Evolutionary conservation across 129 eudicot species (phyloP), one percentile per base, ranked within the genome.

Genomic region (Lactuca saligna): DNA sequence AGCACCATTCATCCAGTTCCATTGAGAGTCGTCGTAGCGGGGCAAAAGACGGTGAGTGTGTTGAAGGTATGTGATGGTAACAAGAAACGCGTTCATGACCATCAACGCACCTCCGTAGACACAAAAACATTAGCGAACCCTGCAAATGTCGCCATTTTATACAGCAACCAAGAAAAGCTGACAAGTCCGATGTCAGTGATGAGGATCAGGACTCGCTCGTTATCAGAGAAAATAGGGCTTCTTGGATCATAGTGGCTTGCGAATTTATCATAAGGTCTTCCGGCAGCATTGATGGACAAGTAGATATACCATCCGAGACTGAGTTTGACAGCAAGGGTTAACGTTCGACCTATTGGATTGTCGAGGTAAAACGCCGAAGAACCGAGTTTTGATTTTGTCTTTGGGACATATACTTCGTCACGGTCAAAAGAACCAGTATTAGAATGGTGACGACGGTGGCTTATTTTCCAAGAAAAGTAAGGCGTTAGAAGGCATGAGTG

Each of bases 11-110:
- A 25, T 25, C 29, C 29, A 25, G 29, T 25, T 25, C 29, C 29
- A 25, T 25, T 55, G 81, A 16, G 84, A 70, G 12, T 79, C 73
- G 17, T 80, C 84, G 15, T 80, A 80, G 44, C 70, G 84, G 1
- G 84, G 84, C 69, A 80, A 39, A 0, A 81, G 50, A 59, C 81
- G 77, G 65, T 80, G 84, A 25, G 84, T 80, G 46, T 80, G 84
- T 34, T 80, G 81, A 51, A 80, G 72, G 54, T 62, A 80, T 10
- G 84, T 80, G 29, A 80, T 80, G 20, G 77, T 65, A 48, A 80
- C 84, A 11, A 80, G 73, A 54, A 75, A 80, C 11, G 77, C 84
- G 32, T 80, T 80, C 54, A 80, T 79, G 8, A 80, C 63, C 17
- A 80, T 71, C 64, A 80, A 48, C n/a, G 84, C 81, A 14, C 69